phyloP scores from a whole-genome alignment of 2,329 filamentous ascomycete species.

The Fusarium duplospermum region DNA sequence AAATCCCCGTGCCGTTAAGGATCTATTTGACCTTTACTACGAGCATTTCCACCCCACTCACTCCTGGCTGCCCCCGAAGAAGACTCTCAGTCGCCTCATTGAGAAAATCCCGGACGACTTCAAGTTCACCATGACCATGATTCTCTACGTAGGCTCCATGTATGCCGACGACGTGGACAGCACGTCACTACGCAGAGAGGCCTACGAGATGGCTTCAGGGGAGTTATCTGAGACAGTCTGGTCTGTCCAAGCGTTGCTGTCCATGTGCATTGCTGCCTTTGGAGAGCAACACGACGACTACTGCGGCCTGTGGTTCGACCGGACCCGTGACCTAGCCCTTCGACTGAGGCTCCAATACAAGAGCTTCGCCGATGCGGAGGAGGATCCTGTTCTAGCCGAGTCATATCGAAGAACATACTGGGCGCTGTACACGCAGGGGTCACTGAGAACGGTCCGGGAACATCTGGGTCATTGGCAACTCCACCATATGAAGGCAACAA shows the following conservation, averaged over 20 bases:
- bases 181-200: conserved; percentile 19
- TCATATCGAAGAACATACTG: conserved; percentile 43
- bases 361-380: conserved; percentile 24
- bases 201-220: conserved; percentile 24
- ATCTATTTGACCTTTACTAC: conserved; percentile 39
- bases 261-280: conserved; percentile 31
- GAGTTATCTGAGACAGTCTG: conserved; percentile 28
- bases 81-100: conserved; percentile 12
- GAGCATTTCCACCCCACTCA: conserved; percentile 39
- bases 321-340: conserved; percentile 31
- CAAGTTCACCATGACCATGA: conserved; percentile 16
- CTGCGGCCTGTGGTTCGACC: conserved; percentile 13
- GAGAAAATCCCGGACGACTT: conserved; percentile 8
- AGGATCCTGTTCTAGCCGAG: conserved; percentile 32
- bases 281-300: conserved; percentile 8
- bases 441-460: conserved; percentile 30
- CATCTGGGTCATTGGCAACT: conserved; percentile 16
- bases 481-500: conserved; percentile 7
- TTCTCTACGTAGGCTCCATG: conserved; percentile 38
- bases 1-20: not conserved
- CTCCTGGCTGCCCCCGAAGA: conserved; percentile 38
- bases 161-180: conserved; percentile 24
- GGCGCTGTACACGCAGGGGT: conserved; percentile 39
- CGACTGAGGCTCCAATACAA: conserved; percentile 33
- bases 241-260: conserved; percentile 40